Percentiles rank a stretch among this genome's conserved stretches.
These are phyloP conservation scores for Pseudophaeomoniella oleicola DNA, from an alignment of 2,329 filamentous ascomycete genomes.

Conservation along the genomic window DNA sequence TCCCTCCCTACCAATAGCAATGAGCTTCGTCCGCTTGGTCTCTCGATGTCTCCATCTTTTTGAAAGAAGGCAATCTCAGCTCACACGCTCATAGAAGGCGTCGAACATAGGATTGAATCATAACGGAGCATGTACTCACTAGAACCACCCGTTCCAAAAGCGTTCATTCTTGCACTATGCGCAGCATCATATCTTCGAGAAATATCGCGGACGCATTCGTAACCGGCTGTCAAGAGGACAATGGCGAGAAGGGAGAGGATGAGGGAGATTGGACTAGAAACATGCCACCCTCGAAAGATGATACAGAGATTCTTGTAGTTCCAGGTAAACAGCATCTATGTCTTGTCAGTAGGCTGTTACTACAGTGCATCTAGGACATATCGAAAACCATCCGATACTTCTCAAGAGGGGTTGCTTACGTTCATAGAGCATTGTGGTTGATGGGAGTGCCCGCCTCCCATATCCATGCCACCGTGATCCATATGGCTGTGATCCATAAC, in stretches of 20 bases:
- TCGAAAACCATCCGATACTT: too few species aligned
- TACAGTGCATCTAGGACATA: too few species aligned
- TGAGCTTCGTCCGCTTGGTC: constrained; percentile 43
- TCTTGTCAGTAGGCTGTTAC: too few species aligned
- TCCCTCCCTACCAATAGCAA: constrained; percentile 60
- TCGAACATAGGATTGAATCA: not conserved
- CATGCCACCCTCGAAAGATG: constrained; percentile 82
- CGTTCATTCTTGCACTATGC: constrained; percentile 26
- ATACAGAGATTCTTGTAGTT: constrained; percentile 88
- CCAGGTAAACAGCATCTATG: constrained; percentile 96
- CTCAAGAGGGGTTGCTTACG: too few species aligned
- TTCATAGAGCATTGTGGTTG: constrained; percentile 73
- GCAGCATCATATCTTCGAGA: constrained; percentile 61
- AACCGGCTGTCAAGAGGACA: constrained; percentile 72
- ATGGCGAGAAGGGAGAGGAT: constrained; percentile 71
- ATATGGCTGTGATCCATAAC: constrained; percentile 34
- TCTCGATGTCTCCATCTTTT: constrained; percentile 9
- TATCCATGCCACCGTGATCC: constrained; percentile 43
- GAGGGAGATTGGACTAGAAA: constrained; percentile 60
- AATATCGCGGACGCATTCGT: constrained; percentile 71
- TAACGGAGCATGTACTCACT: constrained; percentile 8
- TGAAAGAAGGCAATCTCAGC: constrained; percentile 1
- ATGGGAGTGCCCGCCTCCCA: constrained; percentile 34
- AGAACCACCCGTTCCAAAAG: constrained; percentile 8
- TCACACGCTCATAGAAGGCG: not conserved